These are phyloP conservation scores for Chlamydomonas asymmetrica DNA, from an alignment of 139 green algal genomes.

Conservation along the genomic window DNA sequence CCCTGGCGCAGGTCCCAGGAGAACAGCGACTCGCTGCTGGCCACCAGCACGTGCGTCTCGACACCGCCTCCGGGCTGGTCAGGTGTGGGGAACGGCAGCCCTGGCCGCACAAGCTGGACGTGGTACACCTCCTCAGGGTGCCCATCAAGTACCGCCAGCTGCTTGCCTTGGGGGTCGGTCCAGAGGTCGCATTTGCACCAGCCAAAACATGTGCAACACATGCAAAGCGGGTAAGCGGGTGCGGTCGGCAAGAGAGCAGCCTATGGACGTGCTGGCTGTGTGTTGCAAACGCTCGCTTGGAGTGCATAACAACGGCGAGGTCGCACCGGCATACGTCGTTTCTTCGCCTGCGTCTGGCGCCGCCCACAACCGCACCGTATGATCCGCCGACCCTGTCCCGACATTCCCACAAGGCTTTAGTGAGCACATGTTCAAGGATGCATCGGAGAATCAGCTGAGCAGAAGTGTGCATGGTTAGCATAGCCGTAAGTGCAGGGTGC, in stretches of 20 bases:
- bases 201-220: too few species aligned
- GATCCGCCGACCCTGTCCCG: slow-evolving; percentile 41
- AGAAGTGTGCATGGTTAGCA: not conserved
- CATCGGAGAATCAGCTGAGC: not conserved
- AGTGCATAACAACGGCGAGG: not conserved
- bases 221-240: not conserved
- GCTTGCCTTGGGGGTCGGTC: slow-evolving; percentile 7
- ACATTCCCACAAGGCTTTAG: not conserved
- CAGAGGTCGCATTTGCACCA: not conserved
- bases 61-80: not conserved
- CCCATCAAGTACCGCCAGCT: slow-evolving; percentile 38
- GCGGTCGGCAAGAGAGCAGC: not conserved
- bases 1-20: slow-evolving; percentile 46
- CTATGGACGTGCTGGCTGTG: not conserved
- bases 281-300: not conserved
- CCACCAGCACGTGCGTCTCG: slow-evolving; percentile 42
- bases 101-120: slow-evolving; percentile 27
- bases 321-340: not conserved
- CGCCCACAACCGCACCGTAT: slow-evolving; percentile 46
- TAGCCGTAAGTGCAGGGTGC: not conserved
- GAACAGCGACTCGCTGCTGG: slow-evolving; percentile 47
- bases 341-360: not conserved
- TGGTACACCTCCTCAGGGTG: slow-evolving; percentile 64
- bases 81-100: not conserved
- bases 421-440: not conserved